These are phyloP conservation scores for Leccinum rimulosum DNA, from an alignment of 768 basidiomycete species.

Conservation along the genomic window DNA sequence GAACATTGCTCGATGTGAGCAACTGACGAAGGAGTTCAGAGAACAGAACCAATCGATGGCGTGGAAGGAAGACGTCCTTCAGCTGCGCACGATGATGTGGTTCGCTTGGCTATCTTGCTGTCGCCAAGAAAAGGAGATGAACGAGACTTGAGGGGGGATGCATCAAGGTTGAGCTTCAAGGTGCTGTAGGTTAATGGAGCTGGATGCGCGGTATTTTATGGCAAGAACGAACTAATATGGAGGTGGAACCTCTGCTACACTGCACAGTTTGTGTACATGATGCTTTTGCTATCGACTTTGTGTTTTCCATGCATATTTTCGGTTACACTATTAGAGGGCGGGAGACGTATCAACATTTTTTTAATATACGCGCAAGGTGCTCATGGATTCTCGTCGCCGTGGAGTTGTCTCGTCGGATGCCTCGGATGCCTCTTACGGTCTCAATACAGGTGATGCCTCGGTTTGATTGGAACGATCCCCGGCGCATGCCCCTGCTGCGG, in stretches of 20 bases:
- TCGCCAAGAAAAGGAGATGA: conserved; percentile 45
- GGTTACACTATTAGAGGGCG: neutral
- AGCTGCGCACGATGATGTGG: conserved; percentile 92
- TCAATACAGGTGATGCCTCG: neutral
- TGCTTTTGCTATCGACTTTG: conserved; percentile 16
- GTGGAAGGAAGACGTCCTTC: conserved; percentile 95
- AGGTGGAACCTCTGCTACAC: conserved; percentile 25
- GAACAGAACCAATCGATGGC: conserved; percentile 82
- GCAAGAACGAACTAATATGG: conserved; percentile 23
- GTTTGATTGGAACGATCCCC: neutral
- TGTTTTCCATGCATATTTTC: conserved; percentile 15
- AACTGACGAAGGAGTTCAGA: conserved; percentile 84
- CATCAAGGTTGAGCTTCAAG: neutral
- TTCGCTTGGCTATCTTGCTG: conserved; percentile 82
- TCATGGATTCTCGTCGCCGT: neutral
- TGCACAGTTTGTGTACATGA: conserved; percentile 24
- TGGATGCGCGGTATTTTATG: conserved; percentile 28
- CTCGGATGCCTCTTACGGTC: neutral
- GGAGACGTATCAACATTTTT: neutral
- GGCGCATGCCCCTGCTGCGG: neutral
- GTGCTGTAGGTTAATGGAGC: conserved; percentile 23
- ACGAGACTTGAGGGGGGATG: conserved; percentile 21
- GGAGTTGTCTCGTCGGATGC: neutral
- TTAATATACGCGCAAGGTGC: too few relatives aligned
- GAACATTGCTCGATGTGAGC: conserved; percentile 84